phyloP scores from a whole-genome alignment of 2,329 filamentous ascomycete species.

The Fusarium sp. region DNA sequence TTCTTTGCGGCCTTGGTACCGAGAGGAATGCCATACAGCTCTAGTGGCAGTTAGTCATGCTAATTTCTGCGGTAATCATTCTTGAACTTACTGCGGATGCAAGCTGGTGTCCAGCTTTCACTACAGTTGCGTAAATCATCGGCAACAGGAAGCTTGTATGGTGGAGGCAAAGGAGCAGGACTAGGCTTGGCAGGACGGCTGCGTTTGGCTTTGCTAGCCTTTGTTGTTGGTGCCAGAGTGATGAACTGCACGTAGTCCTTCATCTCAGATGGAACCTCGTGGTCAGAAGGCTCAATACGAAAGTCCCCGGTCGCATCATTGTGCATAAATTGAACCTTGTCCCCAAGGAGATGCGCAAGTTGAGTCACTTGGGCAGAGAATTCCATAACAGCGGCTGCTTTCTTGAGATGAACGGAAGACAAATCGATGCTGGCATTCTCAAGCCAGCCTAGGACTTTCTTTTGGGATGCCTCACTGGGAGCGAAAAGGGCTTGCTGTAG shows the following conservation, averaged over 20 bases:
- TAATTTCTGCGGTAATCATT: fast-evolving
- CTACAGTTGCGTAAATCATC: conserved; percentile 11
- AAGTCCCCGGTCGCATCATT: conserved; percentile 1
- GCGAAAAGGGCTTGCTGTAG: neutral
- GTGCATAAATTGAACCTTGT: neutral
- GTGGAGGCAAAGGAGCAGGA: neutral
- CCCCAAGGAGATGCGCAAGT: neutral
- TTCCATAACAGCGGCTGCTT: conserved; percentile 1
- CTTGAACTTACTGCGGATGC: conserved; percentile 4
- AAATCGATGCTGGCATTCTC: neutral
- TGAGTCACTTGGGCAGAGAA: neutral
- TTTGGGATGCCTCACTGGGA: conserved; percentile 3
- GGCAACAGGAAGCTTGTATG: neutral
- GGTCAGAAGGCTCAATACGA: neutral
- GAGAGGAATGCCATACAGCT: neutral
- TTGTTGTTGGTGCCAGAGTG: neutral
- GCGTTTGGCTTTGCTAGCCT: neutral
- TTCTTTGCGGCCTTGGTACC: conserved; percentile 4
- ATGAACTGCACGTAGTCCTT: neutral
- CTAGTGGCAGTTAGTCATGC: neutral
- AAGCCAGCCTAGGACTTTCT: neutral
- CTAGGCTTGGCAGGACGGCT: neutral
- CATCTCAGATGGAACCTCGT: neutral
- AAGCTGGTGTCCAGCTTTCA: conserved; percentile 14
- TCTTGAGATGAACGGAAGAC: neutral